These are phyloP conservation scores for Coprinopsis marcescibilis DNA, from an alignment of 768 basidiomycete species.

Conservation along the genomic window DNA sequence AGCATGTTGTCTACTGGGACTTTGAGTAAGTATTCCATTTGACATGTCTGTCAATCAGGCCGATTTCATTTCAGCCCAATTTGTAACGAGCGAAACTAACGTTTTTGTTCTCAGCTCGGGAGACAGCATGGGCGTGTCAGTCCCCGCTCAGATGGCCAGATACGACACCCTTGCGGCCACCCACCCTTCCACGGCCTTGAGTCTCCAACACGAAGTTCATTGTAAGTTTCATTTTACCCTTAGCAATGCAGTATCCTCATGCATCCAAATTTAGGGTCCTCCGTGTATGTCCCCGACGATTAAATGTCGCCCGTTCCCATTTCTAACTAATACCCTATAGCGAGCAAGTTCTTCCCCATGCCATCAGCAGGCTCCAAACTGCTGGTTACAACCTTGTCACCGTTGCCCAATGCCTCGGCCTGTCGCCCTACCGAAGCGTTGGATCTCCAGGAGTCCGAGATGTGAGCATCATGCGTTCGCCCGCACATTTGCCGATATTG, in stretches of 20 bases:
- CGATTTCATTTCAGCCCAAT: not conserved
- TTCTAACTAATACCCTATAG: constrained; percentile 11
- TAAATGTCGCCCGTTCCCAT: not conserved
- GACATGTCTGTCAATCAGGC: too few species aligned
- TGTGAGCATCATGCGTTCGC: constrained; percentile 23
- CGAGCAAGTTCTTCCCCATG: constrained; percentile 32
- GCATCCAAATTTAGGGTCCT: constrained; percentile 13
- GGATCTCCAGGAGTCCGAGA: constrained; percentile 23
- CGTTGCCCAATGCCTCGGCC: constrained; percentile 32
- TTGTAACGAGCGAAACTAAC: not conserved
- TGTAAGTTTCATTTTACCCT: constrained; percentile 3
- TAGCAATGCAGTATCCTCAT: not conserved
- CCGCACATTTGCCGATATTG: too few species aligned
- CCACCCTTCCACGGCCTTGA: constrained; percentile 32
- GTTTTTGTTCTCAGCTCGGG: constrained; percentile 24
- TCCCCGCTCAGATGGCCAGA: constrained; percentile 21
- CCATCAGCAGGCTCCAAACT: constrained; percentile 28
- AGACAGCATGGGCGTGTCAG: constrained; percentile 29
- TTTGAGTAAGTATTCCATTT: constrained; percentile 33
- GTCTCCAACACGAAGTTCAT: constrained; percentile 33
- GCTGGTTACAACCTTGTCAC: constrained; percentile 37
- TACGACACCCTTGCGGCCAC: constrained; percentile 22
- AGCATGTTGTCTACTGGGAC: constrained; percentile 31
- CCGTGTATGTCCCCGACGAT: constrained; percentile 17
- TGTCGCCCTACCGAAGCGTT: constrained; percentile 25